These are phyloP conservation scores for Globisporangium viniferum DNA, from an alignment of 352 stramenopile species.

Conservation along the genomic window DNA sequence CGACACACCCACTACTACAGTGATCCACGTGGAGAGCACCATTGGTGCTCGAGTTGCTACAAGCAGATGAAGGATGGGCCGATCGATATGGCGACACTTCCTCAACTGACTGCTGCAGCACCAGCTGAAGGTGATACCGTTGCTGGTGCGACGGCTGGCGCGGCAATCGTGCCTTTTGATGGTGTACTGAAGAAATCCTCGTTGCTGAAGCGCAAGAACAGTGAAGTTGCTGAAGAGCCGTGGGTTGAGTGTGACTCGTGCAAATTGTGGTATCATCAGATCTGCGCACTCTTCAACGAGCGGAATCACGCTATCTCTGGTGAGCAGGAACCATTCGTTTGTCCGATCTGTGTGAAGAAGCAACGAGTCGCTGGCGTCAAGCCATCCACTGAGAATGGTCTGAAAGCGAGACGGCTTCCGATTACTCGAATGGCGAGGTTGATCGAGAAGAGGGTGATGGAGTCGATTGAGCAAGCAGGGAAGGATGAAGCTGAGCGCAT, in stretches of 20 bases:
- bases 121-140: constrained; percentile 34
- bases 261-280: constrained; percentile 99
- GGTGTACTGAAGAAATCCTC: constrained; percentile 91
- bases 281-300: constrained; percentile 99
- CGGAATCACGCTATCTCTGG: constrained; percentile 94
- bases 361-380: constrained; percentile 68
- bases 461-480: constrained; percentile 67
- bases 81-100: constrained; percentile 89
- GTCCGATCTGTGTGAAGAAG: constrained; percentile 85
- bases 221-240: constrained; percentile 95
- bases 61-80: constrained; percentile 90
- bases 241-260: constrained; percentile 99
- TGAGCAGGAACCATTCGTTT: constrained; percentile 85
- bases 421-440: constrained; percentile 84
- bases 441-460: constrained; percentile 78
- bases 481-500: constrained; percentile 79
- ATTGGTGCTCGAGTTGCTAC: constrained; percentile 88
- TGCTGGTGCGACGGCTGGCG: constrained; percentile 18
- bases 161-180: constrained; percentile 36
- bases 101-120: constrained; percentile 64
- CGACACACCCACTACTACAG: constrained; percentile 88
- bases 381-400: constrained; percentile 73
- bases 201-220: constrained; percentile 97
- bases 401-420: constrained; percentile 74
- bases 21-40: constrained; percentile 75